Percentiles rank a stretch among this genome's conserved stretches.
phyloP scores from a whole-genome alignment of 192 early-diverging fungal genomes.

The Mortierella alpina region DNA sequence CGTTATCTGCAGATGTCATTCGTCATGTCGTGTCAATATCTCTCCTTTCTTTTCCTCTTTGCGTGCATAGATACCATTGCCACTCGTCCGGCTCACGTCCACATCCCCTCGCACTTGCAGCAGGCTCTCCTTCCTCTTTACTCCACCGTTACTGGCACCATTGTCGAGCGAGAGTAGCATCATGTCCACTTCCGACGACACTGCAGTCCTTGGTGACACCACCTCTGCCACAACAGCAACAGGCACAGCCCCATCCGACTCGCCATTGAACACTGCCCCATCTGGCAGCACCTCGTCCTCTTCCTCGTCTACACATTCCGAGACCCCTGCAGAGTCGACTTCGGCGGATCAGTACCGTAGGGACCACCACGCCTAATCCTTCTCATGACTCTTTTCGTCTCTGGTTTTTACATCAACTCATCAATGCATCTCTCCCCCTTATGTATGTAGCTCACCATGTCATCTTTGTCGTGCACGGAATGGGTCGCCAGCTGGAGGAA shows the following conservation, averaged over 20 bases:
- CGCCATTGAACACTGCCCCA: no score
- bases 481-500: conserved; percentile 63
- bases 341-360: no score
- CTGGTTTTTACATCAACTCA: background rate
- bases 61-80: background rate
- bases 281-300: no score
- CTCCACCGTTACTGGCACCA: no score
- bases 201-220: conserved; percentile 1
- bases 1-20: no score
- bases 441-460: conserved; percentile 53
- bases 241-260: background rate
- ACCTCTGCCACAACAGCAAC: background rate
- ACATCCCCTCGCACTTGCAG: background rate
- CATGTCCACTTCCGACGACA: background rate
- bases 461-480: conserved; percentile 64
- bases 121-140: background rate
- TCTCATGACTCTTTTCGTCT: background rate
- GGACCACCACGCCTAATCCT: no score
- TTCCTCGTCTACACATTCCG: no score
- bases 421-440: background rate
- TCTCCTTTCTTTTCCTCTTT: no score
- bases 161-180: background rate
- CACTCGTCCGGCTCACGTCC: no score
- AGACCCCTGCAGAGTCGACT: no score
- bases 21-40: no score